phyloP scores from a whole-genome alignment of 129 eudicot genomes.

The Flaveria ramosissima region DNA sequence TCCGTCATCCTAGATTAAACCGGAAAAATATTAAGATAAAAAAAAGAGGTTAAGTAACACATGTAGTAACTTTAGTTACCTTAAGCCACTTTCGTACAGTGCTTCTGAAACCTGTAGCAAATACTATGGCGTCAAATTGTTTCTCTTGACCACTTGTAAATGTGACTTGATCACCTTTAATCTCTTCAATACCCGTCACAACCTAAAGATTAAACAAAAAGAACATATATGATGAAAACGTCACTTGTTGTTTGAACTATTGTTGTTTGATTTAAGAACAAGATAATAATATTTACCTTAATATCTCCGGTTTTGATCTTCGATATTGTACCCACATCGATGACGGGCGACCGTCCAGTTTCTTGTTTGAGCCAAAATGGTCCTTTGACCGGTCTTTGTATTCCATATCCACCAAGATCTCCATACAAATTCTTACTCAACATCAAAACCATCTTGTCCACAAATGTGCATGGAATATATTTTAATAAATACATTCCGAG shows the following conservation, averaged over 20 bases:
- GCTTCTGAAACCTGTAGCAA: conserved; percentile 61
- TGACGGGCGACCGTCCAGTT: conserved; percentile 44
- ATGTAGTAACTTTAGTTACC: conserved; percentile 30
- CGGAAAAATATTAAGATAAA: background rate
- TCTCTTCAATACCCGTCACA: conserved; percentile 30
- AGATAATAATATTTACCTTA: conserved; percentile 27
- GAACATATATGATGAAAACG: background rate
- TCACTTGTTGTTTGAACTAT: background rate
- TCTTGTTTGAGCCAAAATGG: conserved; percentile 43
- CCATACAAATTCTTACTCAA: conserved; percentile 39
- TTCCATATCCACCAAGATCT: conserved; percentile 39
- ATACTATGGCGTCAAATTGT: conserved; percentile 51
- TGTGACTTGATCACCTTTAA: conserved; percentile 29
- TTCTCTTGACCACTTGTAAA: conserved; percentile 35
- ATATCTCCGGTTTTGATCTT: conserved; percentile 50
- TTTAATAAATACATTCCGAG: conserved; percentile 50
- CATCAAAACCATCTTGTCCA: conserved; percentile 40
- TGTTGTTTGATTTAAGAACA: background rate
- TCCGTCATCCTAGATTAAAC: conserved; percentile 42
- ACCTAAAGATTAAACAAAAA: conserved; percentile 40
- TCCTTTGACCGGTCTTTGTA: conserved; percentile 43
- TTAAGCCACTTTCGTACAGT: conserved; percentile 52
- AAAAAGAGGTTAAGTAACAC: background rate
- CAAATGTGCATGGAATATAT: conserved; percentile 32
- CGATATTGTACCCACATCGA: conserved; percentile 58